Evolutionary conservation across 2,329 filamentous ascomycete genomes (phyloP).

Genomic region (Teratosphaeria zuluensis): DNA sequence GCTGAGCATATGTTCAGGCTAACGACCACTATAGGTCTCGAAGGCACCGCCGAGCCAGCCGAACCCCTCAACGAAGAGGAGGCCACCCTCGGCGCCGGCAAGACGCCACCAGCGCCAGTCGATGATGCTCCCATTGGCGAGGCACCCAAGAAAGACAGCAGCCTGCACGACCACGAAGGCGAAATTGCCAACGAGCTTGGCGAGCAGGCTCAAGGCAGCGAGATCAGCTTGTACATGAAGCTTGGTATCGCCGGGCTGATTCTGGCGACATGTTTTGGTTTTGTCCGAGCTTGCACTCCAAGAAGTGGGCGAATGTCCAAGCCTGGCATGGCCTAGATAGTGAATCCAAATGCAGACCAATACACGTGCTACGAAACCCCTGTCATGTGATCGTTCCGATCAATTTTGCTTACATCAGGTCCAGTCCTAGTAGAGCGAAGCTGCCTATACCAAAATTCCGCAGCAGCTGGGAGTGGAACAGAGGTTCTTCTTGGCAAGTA

Average conservation of each 20-base stretch:
- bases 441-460: too few species aligned
- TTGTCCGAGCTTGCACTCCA: constrained; percentile 13
- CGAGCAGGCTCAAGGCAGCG: constrained; percentile 15
- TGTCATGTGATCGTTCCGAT: not conserved
- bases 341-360: not conserved
- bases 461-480: too few species aligned
- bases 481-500: too few species aligned
- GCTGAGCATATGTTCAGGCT: not conserved
- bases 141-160: constrained; percentile 10
- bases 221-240: constrained; percentile 36
- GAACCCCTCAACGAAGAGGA: constrained; percentile 35
- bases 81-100: constrained; percentile 2
- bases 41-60: constrained; percentile 33
- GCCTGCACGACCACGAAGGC: constrained; percentile 7
- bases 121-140: constrained; percentile 6
- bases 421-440: too few species aligned
- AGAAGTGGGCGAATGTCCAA: constrained; percentile 11
- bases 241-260: constrained; percentile 35
- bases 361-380: not conserved
- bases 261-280: constrained; percentile 29
- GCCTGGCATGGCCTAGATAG: constrained; percentile 2
- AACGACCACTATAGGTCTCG: constrained; percentile 27
- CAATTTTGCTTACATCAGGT: too few species aligned
- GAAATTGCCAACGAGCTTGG: constrained; percentile 10
- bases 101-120: constrained; percentile 1